These are phyloP conservation scores for Ogataea ganodermae DNA, from an alignment of 805 yeast genomes.

Conservation along the genomic window DNA sequence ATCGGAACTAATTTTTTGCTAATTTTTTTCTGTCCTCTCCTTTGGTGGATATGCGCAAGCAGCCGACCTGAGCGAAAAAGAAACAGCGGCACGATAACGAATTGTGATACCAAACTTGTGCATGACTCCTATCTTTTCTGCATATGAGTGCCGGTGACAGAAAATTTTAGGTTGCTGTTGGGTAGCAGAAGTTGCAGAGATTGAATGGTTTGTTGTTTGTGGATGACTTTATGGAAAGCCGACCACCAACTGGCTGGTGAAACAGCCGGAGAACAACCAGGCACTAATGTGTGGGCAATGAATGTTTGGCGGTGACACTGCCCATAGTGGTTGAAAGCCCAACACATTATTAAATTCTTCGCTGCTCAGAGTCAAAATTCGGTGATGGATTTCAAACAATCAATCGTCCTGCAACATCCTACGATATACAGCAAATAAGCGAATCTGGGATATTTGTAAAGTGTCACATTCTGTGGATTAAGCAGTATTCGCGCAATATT, in stretches of 20 bases:
- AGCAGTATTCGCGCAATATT: background rate
- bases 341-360: no score
- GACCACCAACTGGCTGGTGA: no score
- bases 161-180: background rate
- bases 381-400: background rate
- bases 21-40: background rate
- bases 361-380: background rate
- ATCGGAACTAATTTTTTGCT: slow-evolving; percentile 53
- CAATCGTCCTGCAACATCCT: background rate
- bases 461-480: background rate
- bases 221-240: no score
- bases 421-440: slow-evolving; percentile 6
- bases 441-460: background rate
- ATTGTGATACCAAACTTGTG: background rate
- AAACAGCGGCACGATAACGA: background rate
- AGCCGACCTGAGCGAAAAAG: background rate
- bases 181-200: background rate
- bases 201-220: background rate
- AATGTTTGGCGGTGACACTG: background rate
- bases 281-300: no score
- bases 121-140: background rate
- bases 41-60: no score
- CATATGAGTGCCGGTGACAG: background rate
- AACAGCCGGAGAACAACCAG: no score
- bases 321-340: background rate